phyloP scores from a whole-genome alignment of 768 basidiomycete genomes.

The Leccinum rimulosum region DNA sequence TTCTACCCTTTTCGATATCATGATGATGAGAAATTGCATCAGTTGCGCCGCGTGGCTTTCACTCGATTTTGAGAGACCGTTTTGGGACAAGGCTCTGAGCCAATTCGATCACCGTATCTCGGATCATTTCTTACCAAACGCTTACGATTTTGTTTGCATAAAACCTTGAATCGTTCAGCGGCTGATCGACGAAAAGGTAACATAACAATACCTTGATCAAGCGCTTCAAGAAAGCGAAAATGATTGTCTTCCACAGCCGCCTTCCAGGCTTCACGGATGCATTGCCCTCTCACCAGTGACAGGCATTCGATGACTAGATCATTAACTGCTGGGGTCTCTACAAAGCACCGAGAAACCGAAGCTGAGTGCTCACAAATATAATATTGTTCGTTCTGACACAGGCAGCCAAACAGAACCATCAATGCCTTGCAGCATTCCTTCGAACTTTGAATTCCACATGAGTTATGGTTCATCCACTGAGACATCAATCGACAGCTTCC shows the following conservation, averaged over 20 bases:
- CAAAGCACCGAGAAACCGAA: neutral
- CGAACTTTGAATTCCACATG: slow-evolving; percentile 27
- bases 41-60: slow-evolving; percentile 15
- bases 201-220: slow-evolving; percentile 21
- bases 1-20: slow-evolving; percentile 21
- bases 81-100: slow-evolving; percentile 15
- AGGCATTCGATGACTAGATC: slow-evolving; percentile 21
- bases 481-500: slow-evolving; percentile 19
- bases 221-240: slow-evolving; percentile 9
- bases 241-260: slow-evolving; percentile 12
- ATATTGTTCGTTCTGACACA: slow-evolving; percentile 21
- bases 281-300: slow-evolving; percentile 8
- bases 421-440: slow-evolving; percentile 30
- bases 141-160: slow-evolving; percentile 17
- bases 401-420: slow-evolving; percentile 24
- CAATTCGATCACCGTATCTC: neutral
- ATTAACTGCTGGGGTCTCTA: slow-evolving; percentile 14
- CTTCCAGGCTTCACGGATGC: slow-evolving; percentile 23
- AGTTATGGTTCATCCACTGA: slow-evolving; percentile 23
- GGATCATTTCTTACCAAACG: neutral
- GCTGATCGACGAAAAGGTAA: neutral
- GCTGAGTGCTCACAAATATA: slow-evolving; percentile 14
- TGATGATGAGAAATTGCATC: slow-evolving; percentile 26
- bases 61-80: neutral
- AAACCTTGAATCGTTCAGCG: slow-evolving; percentile 16